These are phyloP conservation scores for Euphorbia pulcherrima DNA, from an alignment of 345 rosid species.

Conservation along the genomic window DNA sequence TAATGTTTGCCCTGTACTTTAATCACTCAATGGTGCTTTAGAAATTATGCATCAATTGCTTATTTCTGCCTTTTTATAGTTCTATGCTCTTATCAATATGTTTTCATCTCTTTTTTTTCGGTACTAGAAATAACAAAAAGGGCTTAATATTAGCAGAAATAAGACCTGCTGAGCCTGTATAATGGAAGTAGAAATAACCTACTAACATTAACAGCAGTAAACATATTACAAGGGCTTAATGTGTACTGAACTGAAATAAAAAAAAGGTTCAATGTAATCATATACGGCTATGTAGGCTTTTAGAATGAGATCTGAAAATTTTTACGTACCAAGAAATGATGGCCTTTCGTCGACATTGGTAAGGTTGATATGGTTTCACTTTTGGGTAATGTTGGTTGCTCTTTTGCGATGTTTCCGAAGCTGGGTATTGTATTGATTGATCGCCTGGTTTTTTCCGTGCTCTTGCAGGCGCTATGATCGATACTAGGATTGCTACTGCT, in stretches of 20 bases:
- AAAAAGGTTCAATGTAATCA: too few relatives aligned
- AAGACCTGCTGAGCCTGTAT: not conserved
- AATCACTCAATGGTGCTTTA: not conserved
- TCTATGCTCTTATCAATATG: not conserved
- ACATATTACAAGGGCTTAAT: too few relatives aligned
- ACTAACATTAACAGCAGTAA: not conserved
- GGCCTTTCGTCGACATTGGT: too few relatives aligned
- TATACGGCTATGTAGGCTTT: too few relatives aligned
- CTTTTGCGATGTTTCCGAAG: not conserved
- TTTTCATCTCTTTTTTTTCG: not conserved
- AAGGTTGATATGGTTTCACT: not conserved
- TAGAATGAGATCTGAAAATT: too few relatives aligned
- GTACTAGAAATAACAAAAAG: too few relatives aligned
- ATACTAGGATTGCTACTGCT: constrained; percentile 10
- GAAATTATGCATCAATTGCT: not conserved
- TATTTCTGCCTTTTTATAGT: not conserved
- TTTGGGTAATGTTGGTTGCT: not conserved
- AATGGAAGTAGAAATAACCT: not conserved
- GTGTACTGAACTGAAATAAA: too few relatives aligned
- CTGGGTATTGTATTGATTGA: not conserved
- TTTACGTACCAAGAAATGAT: not conserved
- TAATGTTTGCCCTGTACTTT: constrained; percentile 13
- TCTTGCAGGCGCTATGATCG: constrained; percentile 47
- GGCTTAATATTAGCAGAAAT: too few relatives aligned
- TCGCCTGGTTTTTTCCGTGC: not conserved